phyloP scores from a whole-genome alignment of 441 rosid species.

The Mallotus repandus region DNA sequence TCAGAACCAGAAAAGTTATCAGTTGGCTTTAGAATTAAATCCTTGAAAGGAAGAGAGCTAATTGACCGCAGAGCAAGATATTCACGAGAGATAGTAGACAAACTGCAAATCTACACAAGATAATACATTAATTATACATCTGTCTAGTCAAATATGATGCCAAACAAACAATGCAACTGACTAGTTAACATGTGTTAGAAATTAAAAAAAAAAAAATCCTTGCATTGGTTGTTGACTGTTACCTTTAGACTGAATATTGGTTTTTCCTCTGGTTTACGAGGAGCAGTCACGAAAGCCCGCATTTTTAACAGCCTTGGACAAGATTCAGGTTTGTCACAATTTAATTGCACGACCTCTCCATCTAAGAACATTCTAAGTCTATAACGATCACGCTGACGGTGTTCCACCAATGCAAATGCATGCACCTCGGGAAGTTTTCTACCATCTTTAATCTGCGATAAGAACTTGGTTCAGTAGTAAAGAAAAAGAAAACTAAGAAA shows the following conservation, averaged over 20 bases:
- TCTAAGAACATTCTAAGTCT: conserved; percentile 81
- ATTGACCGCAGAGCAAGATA: conserved; percentile 74
- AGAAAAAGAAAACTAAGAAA: neutral
- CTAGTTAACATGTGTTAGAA: neutral
- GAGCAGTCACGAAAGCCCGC: conserved; percentile 56
- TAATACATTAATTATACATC: conserved; percentile 21
- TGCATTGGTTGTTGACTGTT: conserved; percentile 13
- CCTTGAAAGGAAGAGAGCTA: conserved; percentile 84
- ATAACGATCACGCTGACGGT: conserved; percentile 54
- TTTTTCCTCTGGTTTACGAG: conserved; percentile 47
- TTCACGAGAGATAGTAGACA: conserved; percentile 91
- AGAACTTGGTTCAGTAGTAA: conserved; percentile 13
- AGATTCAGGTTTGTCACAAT: conserved; percentile 43
- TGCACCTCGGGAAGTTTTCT: conserved; percentile 57
- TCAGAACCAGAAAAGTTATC: conserved; percentile 49
- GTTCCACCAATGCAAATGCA: conserved; percentile 93
- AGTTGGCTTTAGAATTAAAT: conserved; percentile 66
- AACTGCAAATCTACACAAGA: conserved; percentile 70
- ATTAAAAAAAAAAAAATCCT: neutral
- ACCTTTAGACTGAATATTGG: conserved; percentile 69
- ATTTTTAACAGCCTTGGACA: conserved; percentile 58
- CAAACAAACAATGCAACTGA: neutral
- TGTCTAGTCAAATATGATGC: conserved; percentile 11
- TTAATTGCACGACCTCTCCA: conserved; percentile 58
- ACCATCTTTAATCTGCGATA: conserved; percentile 55